Base-by-base conservation (phyloP, 2,329 filamentous ascomycete genomes). In the Sporothrix sp. region DNA sequence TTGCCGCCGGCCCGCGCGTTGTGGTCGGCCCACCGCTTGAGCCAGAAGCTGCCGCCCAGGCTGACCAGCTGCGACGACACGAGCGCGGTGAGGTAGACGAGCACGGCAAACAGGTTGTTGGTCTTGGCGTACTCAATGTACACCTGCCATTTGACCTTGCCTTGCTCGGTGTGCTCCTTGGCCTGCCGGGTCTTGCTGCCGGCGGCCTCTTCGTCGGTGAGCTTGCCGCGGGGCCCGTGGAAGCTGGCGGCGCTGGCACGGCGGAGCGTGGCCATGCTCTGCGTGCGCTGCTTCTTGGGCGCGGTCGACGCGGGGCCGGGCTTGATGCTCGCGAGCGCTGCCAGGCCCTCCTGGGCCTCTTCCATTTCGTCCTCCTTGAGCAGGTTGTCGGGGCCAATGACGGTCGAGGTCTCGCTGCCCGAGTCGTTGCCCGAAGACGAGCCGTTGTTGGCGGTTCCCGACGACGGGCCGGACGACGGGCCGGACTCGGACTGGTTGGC, bases 121-220 rank as follows among this genome's bases (percentile, higher is more conserved):
- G 88, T 88, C 69, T 88, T 95, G 51, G 93, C 94, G 62, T 98
- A 98, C 68, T 96, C 90, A 16, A 75, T 73, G 63, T 98, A 98
- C 25, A 98, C 91, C 68, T 82, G 78, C 90, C 93, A 97, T 67
- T 96, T 97, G 59, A 98, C 93, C 65, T 97, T 96, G 61, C 93
- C 93, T 69, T 98, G 89, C 66, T 98, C 89, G 2, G 81, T 78
- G 58, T 85, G 84, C 66, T 98, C 93, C 68, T 95, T 94, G 51
- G 75, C 76, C 66, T 96, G 90, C 63, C 83, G 87, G 39, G 85
- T 89, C 69, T 87, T 91, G 61, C 84, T 72, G 49, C 71, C 76
- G 3, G 78, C 79, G 48, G 87, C 81, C 67, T 91, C 87, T 60
- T 97, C 89, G 59, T 97, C 91, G 0, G 75, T 78, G 28, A 91